These are phyloP conservation scores for Ceriops zippeliana DNA, from an alignment of 345 rosid genomes.

Conservation along the genomic window DNA sequence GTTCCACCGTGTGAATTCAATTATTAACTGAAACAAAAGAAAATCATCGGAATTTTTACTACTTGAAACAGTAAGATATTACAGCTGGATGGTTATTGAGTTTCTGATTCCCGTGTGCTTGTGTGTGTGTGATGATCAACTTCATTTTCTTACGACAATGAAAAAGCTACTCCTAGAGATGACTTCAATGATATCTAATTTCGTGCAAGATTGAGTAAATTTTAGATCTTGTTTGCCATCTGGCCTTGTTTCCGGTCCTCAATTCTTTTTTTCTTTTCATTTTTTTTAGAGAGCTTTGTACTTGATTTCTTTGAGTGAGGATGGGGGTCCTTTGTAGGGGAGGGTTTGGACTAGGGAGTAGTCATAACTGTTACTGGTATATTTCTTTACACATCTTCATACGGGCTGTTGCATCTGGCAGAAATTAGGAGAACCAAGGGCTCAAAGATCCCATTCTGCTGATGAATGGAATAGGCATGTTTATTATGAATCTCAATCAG, in stretches of 20 bases:
- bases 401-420: constrained; percentile 17
- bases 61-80: too few relatives aligned
- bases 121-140: background rate
- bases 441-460: constrained; percentile 39
- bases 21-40: too few relatives aligned
- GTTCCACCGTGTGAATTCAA: background rate
- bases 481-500: constrained; percentile 36
- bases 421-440: constrained; percentile 39
- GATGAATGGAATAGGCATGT: constrained; percentile 34
- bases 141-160: background rate
- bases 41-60: background rate
- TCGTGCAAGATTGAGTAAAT: background rate
- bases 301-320: too few relatives aligned
- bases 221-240: background rate
- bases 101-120: background rate
- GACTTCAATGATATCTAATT: background rate
- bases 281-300: too few relatives aligned
- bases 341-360: background rate
- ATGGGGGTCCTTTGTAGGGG: background rate
- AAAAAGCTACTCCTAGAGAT: background rate
- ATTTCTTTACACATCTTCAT: constrained; percentile 1
- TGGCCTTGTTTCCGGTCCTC: background rate
- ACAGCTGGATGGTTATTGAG: background rate
- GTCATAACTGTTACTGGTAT: background rate
- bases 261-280: background rate